phyloP scores from a whole-genome alignment of 78 protist species.

The Salpingoeca rosetta region DNA sequence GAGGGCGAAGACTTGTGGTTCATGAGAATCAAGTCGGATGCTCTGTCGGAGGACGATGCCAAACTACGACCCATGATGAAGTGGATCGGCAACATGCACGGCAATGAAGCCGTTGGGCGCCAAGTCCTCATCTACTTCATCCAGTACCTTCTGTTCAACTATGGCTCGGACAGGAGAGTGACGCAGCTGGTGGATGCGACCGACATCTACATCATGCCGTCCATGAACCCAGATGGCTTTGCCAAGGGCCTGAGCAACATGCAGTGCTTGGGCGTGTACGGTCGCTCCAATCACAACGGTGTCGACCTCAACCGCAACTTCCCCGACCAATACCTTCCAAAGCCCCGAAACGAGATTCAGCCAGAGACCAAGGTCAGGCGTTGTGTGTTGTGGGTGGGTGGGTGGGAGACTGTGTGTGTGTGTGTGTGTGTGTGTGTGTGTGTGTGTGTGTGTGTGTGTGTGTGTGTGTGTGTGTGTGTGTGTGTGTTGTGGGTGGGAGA shows the following conservation, averaged over 20 bases:
- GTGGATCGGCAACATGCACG: conserved; percentile 68
- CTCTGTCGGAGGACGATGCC: not conserved
- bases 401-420: no score
- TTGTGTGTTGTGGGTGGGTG: no score
- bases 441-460: no score
- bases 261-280: not conserved
- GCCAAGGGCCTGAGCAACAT: not conserved
- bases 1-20: not conserved
- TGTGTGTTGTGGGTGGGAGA: no score
- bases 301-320: conserved; percentile 66
- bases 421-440: no score
- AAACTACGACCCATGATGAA: conserved; percentile 18
- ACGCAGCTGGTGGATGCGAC: conserved; percentile 15
- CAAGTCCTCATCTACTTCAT: conserved; percentile 22
- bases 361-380: not conserved
- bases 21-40: not conserved
- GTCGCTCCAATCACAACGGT: not conserved
- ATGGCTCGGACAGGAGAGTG: not conserved
- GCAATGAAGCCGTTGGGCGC: conserved; percentile 63
- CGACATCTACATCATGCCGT: conserved; percentile 49
- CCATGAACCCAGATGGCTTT: conserved; percentile 77
- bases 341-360: not conserved
- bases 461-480: no score
- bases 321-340: conserved; percentile 25
- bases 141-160: conserved; percentile 14